phyloP scores from a whole-genome alignment of 2,329 filamentous ascomycete species.

The Didymella glomerata region DNA sequence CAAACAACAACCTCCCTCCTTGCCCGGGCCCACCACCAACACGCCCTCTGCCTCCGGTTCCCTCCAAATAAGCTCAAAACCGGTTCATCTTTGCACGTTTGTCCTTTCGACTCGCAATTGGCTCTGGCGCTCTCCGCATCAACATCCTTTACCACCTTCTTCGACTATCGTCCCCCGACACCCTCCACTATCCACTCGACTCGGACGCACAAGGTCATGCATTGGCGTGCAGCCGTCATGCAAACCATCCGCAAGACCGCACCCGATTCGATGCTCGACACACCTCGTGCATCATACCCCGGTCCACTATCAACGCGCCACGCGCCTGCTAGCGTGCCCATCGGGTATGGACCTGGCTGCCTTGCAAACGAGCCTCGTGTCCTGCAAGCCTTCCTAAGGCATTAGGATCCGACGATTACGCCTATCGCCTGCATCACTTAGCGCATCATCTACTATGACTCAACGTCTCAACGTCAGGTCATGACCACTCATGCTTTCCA shows the following conservation, averaged over 20 bases:
- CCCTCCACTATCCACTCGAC: constrained; percentile 27
- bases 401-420: constrained; percentile 25
- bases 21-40: constrained; percentile 59
- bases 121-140: constrained; percentile 39
- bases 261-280: constrained; percentile 41
- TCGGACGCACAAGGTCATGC: constrained; percentile 28
- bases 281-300: constrained; percentile 34
- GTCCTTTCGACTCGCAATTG: constrained; percentile 33
- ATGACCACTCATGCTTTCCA: constrained; percentile 37
- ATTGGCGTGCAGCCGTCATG: constrained; percentile 34
- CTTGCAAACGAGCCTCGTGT: constrained; percentile 28
- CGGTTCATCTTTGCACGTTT: constrained; percentile 20
- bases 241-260: constrained; percentile 35
- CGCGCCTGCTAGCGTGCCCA: constrained; percentile 20
- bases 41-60: constrained; percentile 57
- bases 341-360: constrained; percentile 30
- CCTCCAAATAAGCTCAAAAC: constrained; percentile 50
- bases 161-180: constrained; percentile 19
- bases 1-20: constrained; percentile 55
- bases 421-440: constrained; percentile 27
- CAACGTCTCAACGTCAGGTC: constrained; percentile 37
- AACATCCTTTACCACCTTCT: constrained; percentile 27
- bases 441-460: constrained; percentile 28
- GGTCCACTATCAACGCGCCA: constrained; percentile 13
- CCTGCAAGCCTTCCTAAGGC: constrained; percentile 24